phyloP scores from a whole-genome alignment of 2,329 filamentous ascomycete genomes.

The Chaetomium globosum region DNA sequence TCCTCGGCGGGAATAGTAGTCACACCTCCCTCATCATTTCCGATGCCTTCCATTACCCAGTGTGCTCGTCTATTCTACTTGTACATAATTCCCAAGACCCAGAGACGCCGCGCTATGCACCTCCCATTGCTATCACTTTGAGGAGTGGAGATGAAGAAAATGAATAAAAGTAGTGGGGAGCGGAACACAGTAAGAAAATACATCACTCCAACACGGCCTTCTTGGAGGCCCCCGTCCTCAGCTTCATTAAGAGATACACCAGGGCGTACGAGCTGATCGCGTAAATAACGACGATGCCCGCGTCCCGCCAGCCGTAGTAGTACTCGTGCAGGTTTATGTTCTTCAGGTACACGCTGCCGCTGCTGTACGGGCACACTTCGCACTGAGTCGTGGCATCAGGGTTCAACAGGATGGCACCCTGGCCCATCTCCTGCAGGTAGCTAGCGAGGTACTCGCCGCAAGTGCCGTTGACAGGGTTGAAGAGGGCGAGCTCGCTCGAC shows the following conservation, averaged over 20 bases:
- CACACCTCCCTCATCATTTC: background rate
- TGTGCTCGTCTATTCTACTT: background rate
- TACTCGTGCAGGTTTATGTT: conserved; percentile 63
- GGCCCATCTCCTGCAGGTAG: conserved; percentile 55
- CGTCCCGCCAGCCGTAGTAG: conserved; percentile 68
- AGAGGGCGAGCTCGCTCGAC: conserved; percentile 53
- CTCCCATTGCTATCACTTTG: background rate
- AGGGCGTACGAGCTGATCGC: conserved; percentile 55
- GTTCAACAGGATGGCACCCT: conserved; percentile 58
- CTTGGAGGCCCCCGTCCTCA: conserved; percentile 53
- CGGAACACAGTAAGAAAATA: background rate
- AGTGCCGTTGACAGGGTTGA: conserved; percentile 55
- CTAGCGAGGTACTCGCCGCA: conserved; percentile 59
- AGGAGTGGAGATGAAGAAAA: background rate
- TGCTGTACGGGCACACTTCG: conserved; percentile 61
- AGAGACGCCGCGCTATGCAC: background rate
- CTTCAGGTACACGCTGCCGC: conserved; percentile 61
- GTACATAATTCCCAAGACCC: background rate
- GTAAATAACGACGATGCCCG: conserved; percentile 61
- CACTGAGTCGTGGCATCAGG: conserved; percentile 60
- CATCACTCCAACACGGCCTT: conserved; percentile 44
- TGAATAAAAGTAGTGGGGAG: too few species aligned
- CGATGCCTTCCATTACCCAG: background rate
- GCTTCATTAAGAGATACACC: conserved; percentile 52
- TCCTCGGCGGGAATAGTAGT: too few species aligned